Base-by-base conservation (phyloP, 768 basidiomycete species). In the Dacryopinax primogenitus region DNA sequence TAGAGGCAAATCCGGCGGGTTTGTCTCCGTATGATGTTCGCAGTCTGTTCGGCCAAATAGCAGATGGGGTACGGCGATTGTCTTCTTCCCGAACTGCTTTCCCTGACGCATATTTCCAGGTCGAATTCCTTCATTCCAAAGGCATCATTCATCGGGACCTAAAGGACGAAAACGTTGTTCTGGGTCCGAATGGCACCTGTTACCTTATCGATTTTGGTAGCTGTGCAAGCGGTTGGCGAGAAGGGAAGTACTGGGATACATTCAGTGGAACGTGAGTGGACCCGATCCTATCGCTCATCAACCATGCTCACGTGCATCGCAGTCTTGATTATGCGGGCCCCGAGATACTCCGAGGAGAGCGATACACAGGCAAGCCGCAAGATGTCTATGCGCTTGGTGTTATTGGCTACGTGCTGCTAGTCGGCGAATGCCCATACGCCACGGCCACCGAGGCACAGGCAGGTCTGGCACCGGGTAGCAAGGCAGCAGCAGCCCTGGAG, bases 371-470 rank as follows among this genome's bases (percentile, higher is more conserved):
- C 35, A 94, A 93, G 72, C 92, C 95, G 73, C 94, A 97, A 75
- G 95, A 99, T 70, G 89, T 97, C 1, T 99, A 95, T 94, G 95
- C 95, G 0, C 90, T 95, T 67, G 95, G 95, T 15, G 93, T 98
- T 26, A 92, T 99, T 23, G 92, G 87, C 13, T 99, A 93, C 74
- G 95, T 99, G 65, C 83, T 99, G 67, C 82, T 98, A 18, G 83
- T 87, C 23, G 91, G 92, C 4, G 92, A 95, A 77, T 94, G 92
- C 71, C 91, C 91, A 0, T 94, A 93, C 77, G 84, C 86, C 77
- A 91, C 88, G 18, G 87, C 93, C 0, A 87, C 86, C 37, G 94
- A 97, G 73, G 91, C 93, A 0, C 90, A 94, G 70, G 87, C 86
- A 47, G 91, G 92, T 0, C 78, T 95, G 9, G 76, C 11, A 67